Base-by-base conservation (phyloP, 208 protist species). In the Leishmania gerbilli region DNA sequence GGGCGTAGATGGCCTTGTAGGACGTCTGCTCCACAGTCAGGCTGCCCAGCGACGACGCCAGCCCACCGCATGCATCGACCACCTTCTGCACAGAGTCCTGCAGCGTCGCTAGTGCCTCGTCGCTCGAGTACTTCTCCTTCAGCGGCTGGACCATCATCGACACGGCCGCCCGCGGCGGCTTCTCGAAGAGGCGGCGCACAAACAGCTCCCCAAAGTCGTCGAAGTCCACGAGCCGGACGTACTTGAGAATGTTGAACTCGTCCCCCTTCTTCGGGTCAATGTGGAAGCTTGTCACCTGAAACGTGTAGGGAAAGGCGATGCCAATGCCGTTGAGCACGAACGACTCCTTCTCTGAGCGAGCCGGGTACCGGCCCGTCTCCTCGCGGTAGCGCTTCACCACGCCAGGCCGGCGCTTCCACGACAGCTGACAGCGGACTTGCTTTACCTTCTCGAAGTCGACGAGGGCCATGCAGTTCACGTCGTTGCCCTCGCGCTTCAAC, bases 241-340 rank as follows among this genome's bases (percentile, higher is more conserved):
- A 98, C 62, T 89, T 60, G 24, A 94, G 64, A 60, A 96, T 85
- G 82, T 95, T 85, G 24, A 95, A 91, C 75, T 80, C 78, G 45
- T 89, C 85, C 24, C n/a, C 64, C 40, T 76, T 77, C 60, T 79
- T 76, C 34, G 87, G 88, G 71, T 91, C 88, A 2, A 98, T 87
- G 84, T 87, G 84, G 79, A 98, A 98, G 47, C 80, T 81, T 3
- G 88, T 96, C 55, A 98, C 89, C 67, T 95, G 88, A 79, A 96
- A 97, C 6, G 76, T 81, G 74, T 79, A 67, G 27, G 81, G 85
- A 17, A 76, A 64, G 27, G 81, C 84, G 13, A 85, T 74, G 24
- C 79, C 71, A 37, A 88, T 88, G 60, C 75, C 80, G 74, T 76
- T 85, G n/a, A 87, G 76, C 67, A 49, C 62, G 15, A 68, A 75